These are phyloP conservation scores for Irineochytrium annulatum DNA, from an alignment of 192 early-diverging fungal species.

Conservation along the genomic window DNA sequence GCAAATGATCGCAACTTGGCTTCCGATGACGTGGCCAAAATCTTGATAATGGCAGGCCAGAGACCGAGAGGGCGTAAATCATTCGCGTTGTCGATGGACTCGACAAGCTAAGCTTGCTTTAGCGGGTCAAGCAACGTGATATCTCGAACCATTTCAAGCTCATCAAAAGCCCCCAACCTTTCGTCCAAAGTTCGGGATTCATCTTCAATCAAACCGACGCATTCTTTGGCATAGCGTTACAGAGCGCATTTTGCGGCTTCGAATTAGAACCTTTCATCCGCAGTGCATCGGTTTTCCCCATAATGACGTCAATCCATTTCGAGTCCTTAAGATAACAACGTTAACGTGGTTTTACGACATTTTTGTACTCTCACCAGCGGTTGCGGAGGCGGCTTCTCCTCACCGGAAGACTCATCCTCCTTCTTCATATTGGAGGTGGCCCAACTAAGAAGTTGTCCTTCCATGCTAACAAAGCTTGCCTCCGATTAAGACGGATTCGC, in stretches of 20 bases:
- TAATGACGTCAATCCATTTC: conserved; percentile 83
- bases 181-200: conserved; percentile 57
- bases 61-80: conserved; percentile 85
- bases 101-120: conserved; percentile 49
- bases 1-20: conserved; percentile 60
- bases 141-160: conserved; percentile 74
- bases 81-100: conserved; percentile 85
- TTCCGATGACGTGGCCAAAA: conserved; percentile 43
- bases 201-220: conserved; percentile 64
- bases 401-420: not conserved
- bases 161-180: conserved; percentile 80
- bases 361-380: not conserved
- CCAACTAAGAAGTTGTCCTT: not conserved
- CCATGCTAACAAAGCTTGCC: too few species aligned
- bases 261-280: conserved; percentile 71
- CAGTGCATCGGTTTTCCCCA: conserved; percentile 86
- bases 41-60: conserved; percentile 74
- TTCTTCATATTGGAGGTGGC: not conserved
- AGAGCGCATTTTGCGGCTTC: not conserved
- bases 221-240: conserved; percentile 46
- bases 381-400: not conserved
- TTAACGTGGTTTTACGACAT: too few species aligned
- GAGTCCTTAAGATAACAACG: conserved; percentile 73
- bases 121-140: not conserved
- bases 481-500: too few species aligned